These are phyloP conservation scores for Penicillium steckii DNA, from an alignment of 495 filamentous ascomycete genomes.

Conservation along the genomic window DNA sequence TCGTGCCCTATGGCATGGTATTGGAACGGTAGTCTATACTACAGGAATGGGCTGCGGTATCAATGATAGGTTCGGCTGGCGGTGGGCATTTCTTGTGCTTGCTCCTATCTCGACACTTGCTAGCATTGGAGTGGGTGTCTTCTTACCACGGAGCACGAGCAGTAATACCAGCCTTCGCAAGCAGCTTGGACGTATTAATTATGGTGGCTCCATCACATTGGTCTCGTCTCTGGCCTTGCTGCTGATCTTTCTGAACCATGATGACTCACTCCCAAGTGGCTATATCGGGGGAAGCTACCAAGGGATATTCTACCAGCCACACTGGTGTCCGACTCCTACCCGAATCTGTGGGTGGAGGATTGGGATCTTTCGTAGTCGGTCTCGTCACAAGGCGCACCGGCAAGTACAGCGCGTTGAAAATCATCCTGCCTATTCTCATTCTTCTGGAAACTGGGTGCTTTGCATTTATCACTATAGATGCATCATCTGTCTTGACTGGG, in stretches of 20 bases:
- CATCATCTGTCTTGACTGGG: slow-evolving; percentile 7
- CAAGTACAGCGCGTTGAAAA: slow-evolving; percentile 5
- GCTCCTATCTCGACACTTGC: slow-evolving; percentile 12
- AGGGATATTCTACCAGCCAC: slow-evolving; percentile 9
- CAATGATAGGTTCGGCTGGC: slow-evolving; percentile 13
- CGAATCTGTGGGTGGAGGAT: slow-evolving; percentile 10
- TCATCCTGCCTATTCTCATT: slow-evolving; percentile 7
- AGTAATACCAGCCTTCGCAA: not conserved
- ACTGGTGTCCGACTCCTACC: slow-evolving; percentile 11
- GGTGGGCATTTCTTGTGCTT: slow-evolving; percentile 17
- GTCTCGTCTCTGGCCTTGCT: slow-evolving; percentile 10
- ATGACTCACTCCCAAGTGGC: too few relatives aligned
- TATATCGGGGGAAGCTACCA: not conserved
- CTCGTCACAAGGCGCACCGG: slow-evolving; percentile 10
- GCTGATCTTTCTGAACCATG: slow-evolving; percentile 13
- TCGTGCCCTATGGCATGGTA: slow-evolving; percentile 15
- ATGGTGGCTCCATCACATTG: slow-evolving; percentile 11
- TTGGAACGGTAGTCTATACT: slow-evolving; percentile 9
- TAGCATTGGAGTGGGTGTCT: slow-evolving; percentile 6
- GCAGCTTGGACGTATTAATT: slow-evolving; percentile 12
- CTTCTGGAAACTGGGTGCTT: slow-evolving; percentile 3
- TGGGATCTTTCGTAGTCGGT: slow-evolving; percentile 11
- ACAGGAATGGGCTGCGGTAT: slow-evolving; percentile 13
- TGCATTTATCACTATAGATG: slow-evolving; percentile 6
- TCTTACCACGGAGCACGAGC: slow-evolving; percentile 3